A percentile compares a stretch with the other conserved stretches of the same genome.
Evolutionary conservation across 306 rosid genomes (phyloP).

Genomic region (Fragaria nilgerrensis): DNA sequence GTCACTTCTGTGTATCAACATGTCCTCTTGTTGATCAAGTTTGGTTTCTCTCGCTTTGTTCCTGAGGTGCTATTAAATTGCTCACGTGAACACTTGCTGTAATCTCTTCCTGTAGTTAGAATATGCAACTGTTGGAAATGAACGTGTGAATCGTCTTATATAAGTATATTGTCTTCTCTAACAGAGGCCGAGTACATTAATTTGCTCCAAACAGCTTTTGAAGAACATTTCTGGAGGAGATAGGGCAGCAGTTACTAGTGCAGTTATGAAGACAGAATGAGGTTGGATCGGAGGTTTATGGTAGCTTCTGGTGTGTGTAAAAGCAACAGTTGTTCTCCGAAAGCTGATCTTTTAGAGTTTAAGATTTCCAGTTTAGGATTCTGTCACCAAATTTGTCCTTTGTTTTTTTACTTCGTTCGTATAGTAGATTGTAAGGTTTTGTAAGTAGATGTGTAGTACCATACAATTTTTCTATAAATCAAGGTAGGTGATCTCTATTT

Average conservation of each 20-base stretch:
- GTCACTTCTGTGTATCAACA: constrained; percentile 18
- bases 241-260: constrained; percentile 12
- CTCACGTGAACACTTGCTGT: background rate
- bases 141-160: background rate
- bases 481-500: background rate
- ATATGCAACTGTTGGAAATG: background rate
- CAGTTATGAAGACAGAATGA: constrained; percentile 32
- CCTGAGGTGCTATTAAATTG: constrained; percentile 58
- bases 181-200: constrained; percentile 55
- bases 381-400: background rate
- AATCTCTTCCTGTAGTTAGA: constrained; percentile 2
- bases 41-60: constrained; percentile 84
- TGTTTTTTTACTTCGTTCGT: background rate
- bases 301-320: background rate
- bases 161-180: background rate
- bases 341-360: background rate
- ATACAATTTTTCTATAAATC: background rate
- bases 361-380: background rate
- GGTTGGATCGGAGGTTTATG: background rate
- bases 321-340: background rate
- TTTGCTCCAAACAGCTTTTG: constrained; percentile 74
- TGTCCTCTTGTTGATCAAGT: constrained; percentile 72
- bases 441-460: constrained; percentile 2
- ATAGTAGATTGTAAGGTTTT: background rate
- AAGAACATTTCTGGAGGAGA: constrained; percentile 65